Evolutionary conservation across 495 filamentous ascomycete species (phyloP).

Genomic region (Pyrenula massariospora): DNA sequence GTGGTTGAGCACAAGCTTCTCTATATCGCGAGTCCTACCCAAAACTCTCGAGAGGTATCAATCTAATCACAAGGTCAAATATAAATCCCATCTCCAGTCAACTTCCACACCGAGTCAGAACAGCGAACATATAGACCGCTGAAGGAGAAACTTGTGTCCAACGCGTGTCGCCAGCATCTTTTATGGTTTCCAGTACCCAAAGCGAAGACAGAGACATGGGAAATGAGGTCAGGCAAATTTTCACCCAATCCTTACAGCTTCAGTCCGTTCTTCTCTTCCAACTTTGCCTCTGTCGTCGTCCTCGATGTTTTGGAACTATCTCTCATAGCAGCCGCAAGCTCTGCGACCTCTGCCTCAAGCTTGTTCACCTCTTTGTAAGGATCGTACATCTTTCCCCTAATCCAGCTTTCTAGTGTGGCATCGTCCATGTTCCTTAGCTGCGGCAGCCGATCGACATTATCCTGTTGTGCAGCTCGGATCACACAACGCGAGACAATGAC

Average conservation of each 20-base stretch:
- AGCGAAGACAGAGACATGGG: no score
- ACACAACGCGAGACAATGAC: conserved; percentile 81
- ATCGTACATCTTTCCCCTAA: conserved; percentile 74
- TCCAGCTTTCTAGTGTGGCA: conserved; percentile 63
- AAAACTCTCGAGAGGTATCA: no score
- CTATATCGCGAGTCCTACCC: no score
- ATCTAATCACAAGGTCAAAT: no score
- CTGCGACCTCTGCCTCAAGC: conserved; percentile 38
- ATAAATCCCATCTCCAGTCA: no score
- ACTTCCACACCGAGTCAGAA: no score
- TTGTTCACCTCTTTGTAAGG: conserved; percentile 53
- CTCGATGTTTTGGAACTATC: not conserved
- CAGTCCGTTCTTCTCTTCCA: not conserved
- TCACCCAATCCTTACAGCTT: not conserved
- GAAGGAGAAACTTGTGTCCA: no score
- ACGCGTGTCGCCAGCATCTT: no score
- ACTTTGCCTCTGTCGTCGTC: not conserved
- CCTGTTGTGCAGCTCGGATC: conserved; percentile 78
- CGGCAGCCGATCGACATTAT: conserved; percentile 71
- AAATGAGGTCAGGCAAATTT: no score
- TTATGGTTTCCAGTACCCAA: no score
- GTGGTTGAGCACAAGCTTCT: no score
- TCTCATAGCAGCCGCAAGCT: not conserved
- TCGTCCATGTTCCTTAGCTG: conserved; percentile 60
- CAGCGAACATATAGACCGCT: no score